phyloP scores from a whole-genome alignment of 176 grass and related monocot genomes.

The Ensete ventricosum region DNA sequence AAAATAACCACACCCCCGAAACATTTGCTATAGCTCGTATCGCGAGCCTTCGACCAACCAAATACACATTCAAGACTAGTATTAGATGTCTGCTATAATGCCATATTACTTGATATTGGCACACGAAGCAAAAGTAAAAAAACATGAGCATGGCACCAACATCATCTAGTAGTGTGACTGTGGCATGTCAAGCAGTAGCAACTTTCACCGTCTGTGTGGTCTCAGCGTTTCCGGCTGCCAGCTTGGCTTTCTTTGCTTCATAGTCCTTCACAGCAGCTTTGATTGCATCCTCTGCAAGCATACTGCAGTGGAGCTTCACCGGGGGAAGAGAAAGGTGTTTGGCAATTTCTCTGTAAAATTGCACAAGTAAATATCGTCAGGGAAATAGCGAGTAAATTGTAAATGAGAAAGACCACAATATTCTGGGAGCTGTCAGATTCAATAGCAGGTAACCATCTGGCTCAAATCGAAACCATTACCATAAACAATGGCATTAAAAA shows the following conservation, averaged over 20 bases:
- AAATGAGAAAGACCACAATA: background rate
- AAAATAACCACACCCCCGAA: too few relatives aligned
- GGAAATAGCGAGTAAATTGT: background rate
- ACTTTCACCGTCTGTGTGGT: background rate
- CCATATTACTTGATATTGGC: too few relatives aligned
- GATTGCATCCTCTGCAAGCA: slow-evolving; percentile 98
- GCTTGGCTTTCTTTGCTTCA: slow-evolving; percentile 64
- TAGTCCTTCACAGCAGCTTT: slow-evolving; percentile 95
- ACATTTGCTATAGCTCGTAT: too few relatives aligned
- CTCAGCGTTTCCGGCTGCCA: slow-evolving; percentile 1
- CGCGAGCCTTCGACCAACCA: too few relatives aligned
- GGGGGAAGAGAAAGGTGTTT: slow-evolving; percentile 97
- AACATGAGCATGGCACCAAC: too few relatives aligned
- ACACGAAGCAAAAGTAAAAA: too few relatives aligned
- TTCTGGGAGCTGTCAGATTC: too few relatives aligned
- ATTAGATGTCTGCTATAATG: too few relatives aligned
- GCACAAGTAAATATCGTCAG: background rate
- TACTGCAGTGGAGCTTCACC: slow-evolving; percentile 96
- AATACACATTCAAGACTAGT: too few relatives aligned
- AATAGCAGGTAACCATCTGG: too few relatives aligned
- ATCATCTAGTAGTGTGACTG: background rate
- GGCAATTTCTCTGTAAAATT: slow-evolving; percentile 70
- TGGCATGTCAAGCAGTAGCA: background rate
- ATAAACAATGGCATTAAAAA: too few relatives aligned
- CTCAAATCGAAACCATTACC: too few relatives aligned